A percentile compares a stretch with the other conserved stretches of the same genome.
These are phyloP conservation scores for Kodamaea lidongshanica DNA, from an alignment of 805 yeast species.

Conservation along the genomic window DNA sequence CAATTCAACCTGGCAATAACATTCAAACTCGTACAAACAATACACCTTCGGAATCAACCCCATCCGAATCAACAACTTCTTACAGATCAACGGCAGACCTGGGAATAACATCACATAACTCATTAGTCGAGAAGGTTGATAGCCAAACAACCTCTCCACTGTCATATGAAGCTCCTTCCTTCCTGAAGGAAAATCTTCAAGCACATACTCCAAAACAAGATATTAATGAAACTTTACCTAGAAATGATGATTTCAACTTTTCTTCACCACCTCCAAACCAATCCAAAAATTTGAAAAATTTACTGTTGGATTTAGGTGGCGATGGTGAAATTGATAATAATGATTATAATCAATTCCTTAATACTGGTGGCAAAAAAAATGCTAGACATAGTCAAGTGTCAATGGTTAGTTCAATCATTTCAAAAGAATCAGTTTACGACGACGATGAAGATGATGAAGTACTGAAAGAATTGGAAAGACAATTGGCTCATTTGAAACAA, in stretches of 20 bases:
- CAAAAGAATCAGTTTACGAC: slow-evolving; percentile 26
- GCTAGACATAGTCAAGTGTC: slow-evolving; percentile 31
- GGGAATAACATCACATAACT: slow-evolving; percentile 3
- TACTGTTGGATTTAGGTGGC: slow-evolving; percentile 13
- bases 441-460: slow-evolving; percentile 28
- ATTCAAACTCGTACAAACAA: no score
- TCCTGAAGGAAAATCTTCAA: background rate
- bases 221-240: background rate
- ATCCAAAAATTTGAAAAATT: slow-evolving; percentile 19
- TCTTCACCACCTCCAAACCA: slow-evolving; percentile 4
- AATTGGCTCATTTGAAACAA: slow-evolving; percentile 28
- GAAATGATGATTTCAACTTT: slow-evolving; percentile 4
- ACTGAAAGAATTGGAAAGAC: slow-evolving; percentile 34
- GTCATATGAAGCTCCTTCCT: slow-evolving; percentile 5
- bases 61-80: slow-evolving; percentile 4
- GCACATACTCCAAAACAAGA: background rate
- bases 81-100: slow-evolving; percentile 7
- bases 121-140: slow-evolving; percentile 4
- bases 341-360: slow-evolving; percentile 21
- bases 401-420: slow-evolving; percentile 38
- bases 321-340: background rate
- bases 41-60: no score
- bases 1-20: no score
- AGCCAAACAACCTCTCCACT: slow-evolving; percentile 7
- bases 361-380: slow-evolving; percentile 6